These are phyloP conservation scores for Fusarium sp. DNA, from an alignment of 2,329 filamentous ascomycete genomes.

Conservation along the genomic window DNA sequence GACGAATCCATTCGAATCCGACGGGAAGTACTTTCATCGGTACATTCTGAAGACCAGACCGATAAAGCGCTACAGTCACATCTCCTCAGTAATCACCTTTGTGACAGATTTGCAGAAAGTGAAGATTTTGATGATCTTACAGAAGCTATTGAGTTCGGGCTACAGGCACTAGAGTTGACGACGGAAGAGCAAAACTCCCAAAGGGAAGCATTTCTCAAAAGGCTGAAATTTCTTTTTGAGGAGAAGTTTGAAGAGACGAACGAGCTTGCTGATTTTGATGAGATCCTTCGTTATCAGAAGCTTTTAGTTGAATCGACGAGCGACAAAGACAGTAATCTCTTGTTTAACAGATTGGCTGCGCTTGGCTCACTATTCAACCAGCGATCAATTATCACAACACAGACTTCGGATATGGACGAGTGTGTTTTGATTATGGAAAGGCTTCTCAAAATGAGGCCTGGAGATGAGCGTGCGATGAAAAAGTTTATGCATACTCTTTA, in stretches of 20 bases:
- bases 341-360: not conserved
- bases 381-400: accelerated
- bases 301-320: not conserved
- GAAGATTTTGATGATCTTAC: not conserved
- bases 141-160: not conserved
- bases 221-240: not conserved
- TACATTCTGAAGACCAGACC: accelerated
- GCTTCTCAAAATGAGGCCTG: not conserved
- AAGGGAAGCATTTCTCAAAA: not conserved
- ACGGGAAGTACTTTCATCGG: not conserved
- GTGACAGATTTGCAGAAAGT: not conserved
- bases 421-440: not conserved
- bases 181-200: not conserved
- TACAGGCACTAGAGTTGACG: not conserved
- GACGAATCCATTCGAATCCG: not conserved
- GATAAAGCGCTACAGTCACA: not conserved
- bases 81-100: not conserved
- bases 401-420: not conserved
- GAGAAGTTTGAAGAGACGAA: not conserved
- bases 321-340: accelerated
- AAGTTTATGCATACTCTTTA: not conserved
- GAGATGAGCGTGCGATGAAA: not conserved
- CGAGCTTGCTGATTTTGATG: not conserved
- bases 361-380: not conserved
- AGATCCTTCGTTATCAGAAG: not conserved